Evolutionary conservation across 2,329 filamentous ascomycete species (phyloP).

Genomic region (Trichoderma polysporum): DNA sequence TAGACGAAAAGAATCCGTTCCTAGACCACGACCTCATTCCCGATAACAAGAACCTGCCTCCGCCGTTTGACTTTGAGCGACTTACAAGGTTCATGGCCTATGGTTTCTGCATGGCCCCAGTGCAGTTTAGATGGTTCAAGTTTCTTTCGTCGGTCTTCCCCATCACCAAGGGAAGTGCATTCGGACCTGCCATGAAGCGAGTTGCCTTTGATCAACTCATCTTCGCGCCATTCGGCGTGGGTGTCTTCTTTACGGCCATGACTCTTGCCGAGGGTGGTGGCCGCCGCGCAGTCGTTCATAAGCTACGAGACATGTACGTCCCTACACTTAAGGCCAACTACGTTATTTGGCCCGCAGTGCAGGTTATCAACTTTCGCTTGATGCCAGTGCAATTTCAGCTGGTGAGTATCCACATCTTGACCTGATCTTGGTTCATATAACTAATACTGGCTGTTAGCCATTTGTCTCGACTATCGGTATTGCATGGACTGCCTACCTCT

Average conservation of each 20-base stretch:
- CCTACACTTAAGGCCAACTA: constrained; percentile 96
- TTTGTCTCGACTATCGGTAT: constrained; percentile 96
- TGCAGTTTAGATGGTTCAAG: constrained; percentile 95
- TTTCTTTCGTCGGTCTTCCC: constrained; percentile 82
- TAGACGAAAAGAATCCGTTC: constrained; percentile 76
- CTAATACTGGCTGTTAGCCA: constrained; percentile 56
- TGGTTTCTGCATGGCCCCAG: constrained; percentile 90
- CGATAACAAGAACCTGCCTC: constrained; percentile 61
- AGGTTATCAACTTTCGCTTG: constrained; percentile 93
- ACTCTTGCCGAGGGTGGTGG: constrained; percentile 92
- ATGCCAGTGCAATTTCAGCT: constrained; percentile 97
- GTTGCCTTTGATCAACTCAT: constrained; percentile 90
- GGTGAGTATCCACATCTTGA: constrained; percentile 56
- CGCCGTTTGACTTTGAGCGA: constrained; percentile 93
- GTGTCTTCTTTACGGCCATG: constrained; percentile 92
- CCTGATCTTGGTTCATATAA: background rate
- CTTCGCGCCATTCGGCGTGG: constrained; percentile 87
- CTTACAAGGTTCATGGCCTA: constrained; percentile 96
- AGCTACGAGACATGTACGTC: constrained; percentile 91
- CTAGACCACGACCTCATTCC: constrained; percentile 65
- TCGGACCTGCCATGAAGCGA: constrained; percentile 79
- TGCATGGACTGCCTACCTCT: constrained; percentile 96
- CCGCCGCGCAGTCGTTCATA: constrained; percentile 71
- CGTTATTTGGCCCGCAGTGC: constrained; percentile 90
- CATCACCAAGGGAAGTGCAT: constrained; percentile 72